phyloP scores from a whole-genome alignment of 2,329 filamentous ascomycete species.

The Cercospora sp. region DNA sequence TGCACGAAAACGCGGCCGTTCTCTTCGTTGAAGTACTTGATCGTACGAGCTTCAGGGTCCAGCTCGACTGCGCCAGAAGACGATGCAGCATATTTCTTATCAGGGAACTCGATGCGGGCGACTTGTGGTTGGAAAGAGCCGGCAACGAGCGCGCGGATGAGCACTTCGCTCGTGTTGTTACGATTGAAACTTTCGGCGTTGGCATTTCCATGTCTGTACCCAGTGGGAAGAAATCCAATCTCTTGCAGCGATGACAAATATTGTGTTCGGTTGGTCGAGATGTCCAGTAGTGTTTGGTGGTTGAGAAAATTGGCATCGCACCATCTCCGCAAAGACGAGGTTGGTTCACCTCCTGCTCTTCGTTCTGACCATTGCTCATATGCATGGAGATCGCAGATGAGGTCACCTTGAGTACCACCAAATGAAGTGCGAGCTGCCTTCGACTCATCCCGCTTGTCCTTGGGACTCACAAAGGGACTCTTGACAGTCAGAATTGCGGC shows the following conservation, averaged over 20 bases:
- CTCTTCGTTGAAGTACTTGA: constrained; percentile 86
- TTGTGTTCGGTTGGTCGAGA: constrained; percentile 80
- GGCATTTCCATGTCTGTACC: constrained; percentile 32
- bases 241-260: constrained; percentile 84
- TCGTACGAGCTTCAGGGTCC: constrained; percentile 86
- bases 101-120: constrained; percentile 86
- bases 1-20: constrained; percentile 90
- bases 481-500: constrained; percentile 88
- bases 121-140: constrained; percentile 71
- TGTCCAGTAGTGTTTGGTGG: constrained; percentile 80
- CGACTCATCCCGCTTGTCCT: constrained; percentile 78
- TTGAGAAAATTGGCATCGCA: constrained; percentile 85
- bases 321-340: constrained; percentile 68
- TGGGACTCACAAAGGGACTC: constrained; percentile 82
- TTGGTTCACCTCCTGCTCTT: constrained; percentile 55
- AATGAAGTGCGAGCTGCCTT: constrained; percentile 75
- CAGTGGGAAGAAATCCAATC: constrained; percentile 66
- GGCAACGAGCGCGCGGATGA: constrained; percentile 52
- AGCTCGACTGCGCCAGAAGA: constrained; percentile 87
- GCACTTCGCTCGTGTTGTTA: constrained; percentile 48
- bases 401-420: constrained; percentile 73
- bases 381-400: constrained; percentile 81
- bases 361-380: constrained; percentile 80
- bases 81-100: constrained; percentile 89
- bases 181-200: constrained; percentile 46